Base-by-base conservation (phyloP, 139 green algal species). In the Micractinium conductrix region DNA sequence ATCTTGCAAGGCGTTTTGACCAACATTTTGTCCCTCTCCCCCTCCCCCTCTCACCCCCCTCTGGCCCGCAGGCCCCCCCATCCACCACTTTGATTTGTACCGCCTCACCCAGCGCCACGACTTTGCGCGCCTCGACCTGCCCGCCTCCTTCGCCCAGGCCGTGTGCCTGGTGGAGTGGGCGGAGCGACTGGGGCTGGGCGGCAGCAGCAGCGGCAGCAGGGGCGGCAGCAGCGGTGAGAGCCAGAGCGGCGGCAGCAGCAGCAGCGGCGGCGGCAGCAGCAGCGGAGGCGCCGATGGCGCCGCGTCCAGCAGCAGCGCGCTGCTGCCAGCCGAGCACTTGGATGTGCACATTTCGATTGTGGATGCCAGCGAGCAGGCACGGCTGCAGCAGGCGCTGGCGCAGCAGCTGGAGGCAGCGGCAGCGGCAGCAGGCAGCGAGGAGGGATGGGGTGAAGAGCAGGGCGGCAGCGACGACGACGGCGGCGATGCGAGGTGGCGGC, bases 51-150 rank as follows among this genome's bases (percentile, higher is more conserved):
- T 42, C 22, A 21, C 71, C 30, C 4, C 43, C 28, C 12, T 43
- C 16, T 35, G n/a, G 22, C 40, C 21, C 45, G 83, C 85, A 87
- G 86, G 87, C 3, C 92, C 88, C 0, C 74, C 82, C 2, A 91
- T 97, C 28, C 92, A 98, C 73, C 95, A 98, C 80, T 98, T 94
- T 84, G 95, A 98, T 83, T 84, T 97, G 55, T 98, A 97, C 81
- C 87, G 95, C 43, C 65, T 98, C 26, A 65, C 83, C 0, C 45
- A 79, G 26, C 71, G 55, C 21, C 55, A 87, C 58, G 85, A 84
- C 83, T 35, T 88, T 30, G 76, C 68, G 10, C 78, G 87, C 60
- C 68, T 90, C 26, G 83, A 84, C 75, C 70, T 90, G 7, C 63
- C 67, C 9, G 42, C 76, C 44, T 85, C 76, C 74, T 71, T 88